Percentiles rank a stretch among this genome's conserved stretches.
These are phyloP conservation scores for Pontederia crassipes DNA, from an alignment of 176 grass and related monocot species.

Conservation along the genomic window DNA sequence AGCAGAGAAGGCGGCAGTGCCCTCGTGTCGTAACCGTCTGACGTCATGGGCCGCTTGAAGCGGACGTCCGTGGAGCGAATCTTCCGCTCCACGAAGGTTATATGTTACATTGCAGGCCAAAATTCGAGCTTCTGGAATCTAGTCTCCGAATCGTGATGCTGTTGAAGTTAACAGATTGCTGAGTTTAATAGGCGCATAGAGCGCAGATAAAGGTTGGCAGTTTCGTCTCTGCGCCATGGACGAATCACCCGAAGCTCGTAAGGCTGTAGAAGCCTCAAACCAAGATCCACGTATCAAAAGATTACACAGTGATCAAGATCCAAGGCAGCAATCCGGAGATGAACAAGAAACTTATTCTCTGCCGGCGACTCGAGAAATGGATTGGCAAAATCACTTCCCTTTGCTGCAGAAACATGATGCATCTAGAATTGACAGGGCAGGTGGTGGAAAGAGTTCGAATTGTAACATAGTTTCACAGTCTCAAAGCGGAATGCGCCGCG, in stretches of 20 bases:
- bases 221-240: conserved; percentile 2
- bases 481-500: conserved; percentile 18
- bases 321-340: conserved; percentile 9
- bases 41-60: too few species aligned
- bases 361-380: conserved; percentile 25
- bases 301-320: conserved; percentile 32
- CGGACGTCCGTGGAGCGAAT: too few species aligned
- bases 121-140: too few species aligned
- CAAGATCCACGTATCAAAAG: conserved; percentile 39
- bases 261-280: background rate
- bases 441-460: conserved; percentile 15
- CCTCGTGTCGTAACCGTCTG: too few species aligned
- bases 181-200: too few species aligned
- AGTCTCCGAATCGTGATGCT: too few species aligned
- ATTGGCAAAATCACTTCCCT: conserved; percentile 66
- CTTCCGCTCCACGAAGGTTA: too few species aligned
- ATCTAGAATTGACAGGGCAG: conserved; percentile 15
- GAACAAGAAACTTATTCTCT: conserved; percentile 35
- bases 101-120: too few species aligned
- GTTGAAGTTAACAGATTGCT: too few species aligned
- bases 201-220: too few species aligned
- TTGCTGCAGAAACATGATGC: conserved; percentile 37
- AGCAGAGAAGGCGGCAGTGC: too few species aligned
- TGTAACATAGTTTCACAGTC: conserved; percentile 19
- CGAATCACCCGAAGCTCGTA: conserved; percentile 2